Conservation (phyloP, 345 rosid species). For the Laguncularia racemosa region DNA sequence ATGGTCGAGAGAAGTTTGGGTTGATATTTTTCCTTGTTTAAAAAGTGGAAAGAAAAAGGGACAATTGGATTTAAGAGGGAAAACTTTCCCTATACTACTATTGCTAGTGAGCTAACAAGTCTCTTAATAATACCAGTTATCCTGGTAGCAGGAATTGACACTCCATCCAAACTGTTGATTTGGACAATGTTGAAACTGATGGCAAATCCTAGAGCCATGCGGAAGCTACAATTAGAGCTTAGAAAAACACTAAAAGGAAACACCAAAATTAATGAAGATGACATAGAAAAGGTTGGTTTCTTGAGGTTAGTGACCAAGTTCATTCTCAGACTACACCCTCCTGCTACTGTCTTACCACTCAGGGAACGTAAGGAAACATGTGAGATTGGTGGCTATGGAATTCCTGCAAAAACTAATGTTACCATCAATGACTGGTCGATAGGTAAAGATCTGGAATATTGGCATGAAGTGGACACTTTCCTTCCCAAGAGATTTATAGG, state of each 20-base stretch:
- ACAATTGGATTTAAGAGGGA: no score
- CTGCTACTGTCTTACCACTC: conserved; percentile 11
- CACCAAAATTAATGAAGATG: conserved; percentile 2
- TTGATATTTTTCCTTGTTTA: no score
- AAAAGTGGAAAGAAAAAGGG: no score
- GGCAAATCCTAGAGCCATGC: conserved; percentile 11
- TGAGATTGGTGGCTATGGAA: background rate
- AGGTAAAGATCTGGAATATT: conserved; percentile 10
- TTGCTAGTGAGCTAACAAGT: background rate
- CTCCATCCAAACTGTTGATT: conserved; percentile 1
- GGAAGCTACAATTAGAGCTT: conserved; percentile 15
- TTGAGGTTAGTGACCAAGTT: conserved; percentile 14
- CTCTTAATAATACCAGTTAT: conserved; percentile 3
- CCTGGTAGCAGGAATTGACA: conserved; percentile 9
- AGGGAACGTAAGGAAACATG: conserved; percentile 5
- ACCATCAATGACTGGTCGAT: conserved; percentile 11
- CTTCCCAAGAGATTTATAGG: conserved; percentile 10
- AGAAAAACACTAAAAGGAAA: conserved; percentile 6
- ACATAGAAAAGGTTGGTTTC: conserved; percentile 5
- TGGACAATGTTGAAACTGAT: conserved; percentile 25
- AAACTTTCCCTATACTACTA: no score
- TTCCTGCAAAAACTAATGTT: conserved; percentile 2
- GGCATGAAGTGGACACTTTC: conserved; percentile 9
- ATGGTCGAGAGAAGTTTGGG: no score
- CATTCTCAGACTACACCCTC: conserved; percentile 17